Conservation (phyloP, 2,329 filamentous ascomycete species). For the Hyphodiscus sp. region DNA sequence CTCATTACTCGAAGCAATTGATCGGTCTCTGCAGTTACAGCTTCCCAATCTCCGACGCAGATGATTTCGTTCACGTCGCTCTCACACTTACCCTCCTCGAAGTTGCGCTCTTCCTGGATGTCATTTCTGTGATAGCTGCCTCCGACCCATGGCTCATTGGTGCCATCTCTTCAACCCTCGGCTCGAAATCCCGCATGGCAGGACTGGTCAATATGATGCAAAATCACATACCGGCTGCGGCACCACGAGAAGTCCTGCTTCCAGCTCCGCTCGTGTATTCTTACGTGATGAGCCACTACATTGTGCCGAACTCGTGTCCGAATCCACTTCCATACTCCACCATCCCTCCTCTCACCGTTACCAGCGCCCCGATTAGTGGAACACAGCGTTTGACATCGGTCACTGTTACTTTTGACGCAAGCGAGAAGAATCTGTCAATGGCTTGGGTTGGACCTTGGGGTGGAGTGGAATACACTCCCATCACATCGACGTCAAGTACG, state of each 20-base stretch:
- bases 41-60: slow-evolving; percentile 18
- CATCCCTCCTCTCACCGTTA: slow-evolving; percentile 24
- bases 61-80: slow-evolving; percentile 27
- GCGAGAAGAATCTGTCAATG: slow-evolving; percentile 24
- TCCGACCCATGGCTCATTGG: slow-evolving; percentile 32
- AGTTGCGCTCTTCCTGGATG: slow-evolving; percentile 30
- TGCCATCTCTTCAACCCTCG: slow-evolving; percentile 29
- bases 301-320: slow-evolving; percentile 23
- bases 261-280: slow-evolving; percentile 30
- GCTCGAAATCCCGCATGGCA: slow-evolving; percentile 31
- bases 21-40: slow-evolving; percentile 27
- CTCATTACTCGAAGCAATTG: slow-evolving; percentile 29
- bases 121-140: slow-evolving; percentile 22
- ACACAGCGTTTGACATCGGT: slow-evolving; percentile 15
- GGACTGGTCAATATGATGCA: slow-evolving; percentile 37
- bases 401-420: slow-evolving; percentile 19
- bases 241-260: slow-evolving; percentile 31
- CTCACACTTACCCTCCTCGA: slow-evolving; percentile 24
- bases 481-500: slow-evolving; percentile 7
- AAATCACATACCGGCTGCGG: slow-evolving; percentile 28
- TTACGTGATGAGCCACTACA: slow-evolving; percentile 29
- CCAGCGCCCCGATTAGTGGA: slow-evolving; percentile 12
- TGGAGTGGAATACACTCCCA: slow-evolving; percentile 27
- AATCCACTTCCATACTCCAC: slow-evolving; percentile 9
- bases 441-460: slow-evolving; percentile 36